A percentile compares a stretch with the other conserved stretches of the same genome.
These are phyloP conservation scores for Mrakia blollopis DNA, from an alignment of 768 basidiomycete genomes.

Conservation along the genomic window DNA sequence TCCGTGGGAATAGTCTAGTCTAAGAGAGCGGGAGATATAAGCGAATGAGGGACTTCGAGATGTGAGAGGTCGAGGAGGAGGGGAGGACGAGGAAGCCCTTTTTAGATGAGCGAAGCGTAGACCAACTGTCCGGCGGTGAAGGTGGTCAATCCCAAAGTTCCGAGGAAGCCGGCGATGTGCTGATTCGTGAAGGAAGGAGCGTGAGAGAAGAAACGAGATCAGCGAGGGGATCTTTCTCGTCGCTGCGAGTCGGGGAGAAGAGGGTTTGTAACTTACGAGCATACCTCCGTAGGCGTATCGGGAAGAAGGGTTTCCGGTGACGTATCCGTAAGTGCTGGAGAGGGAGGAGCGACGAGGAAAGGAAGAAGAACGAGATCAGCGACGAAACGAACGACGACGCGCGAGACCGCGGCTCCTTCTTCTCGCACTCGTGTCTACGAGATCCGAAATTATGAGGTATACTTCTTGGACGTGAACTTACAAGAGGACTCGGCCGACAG, in stretches of 20 bases:
- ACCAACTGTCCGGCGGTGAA: not conserved
- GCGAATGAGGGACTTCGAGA: not conserved
- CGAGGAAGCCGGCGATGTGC: not conserved
- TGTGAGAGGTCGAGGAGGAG: not conserved
- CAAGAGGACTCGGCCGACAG: slow-evolving; percentile 26
- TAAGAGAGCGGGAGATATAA: not conserved
- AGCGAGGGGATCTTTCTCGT: too few species aligned
- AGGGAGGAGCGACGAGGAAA: not conserved
- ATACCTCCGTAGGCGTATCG: slow-evolving; percentile 14
- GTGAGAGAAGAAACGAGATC: not conserved
- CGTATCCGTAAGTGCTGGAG: slow-evolving; percentile 17
- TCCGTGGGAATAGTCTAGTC: not conserved
- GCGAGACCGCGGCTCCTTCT: too few species aligned
- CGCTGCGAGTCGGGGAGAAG: too few species aligned
- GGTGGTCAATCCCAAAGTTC: not conserved
- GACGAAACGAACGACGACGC: too few species aligned
- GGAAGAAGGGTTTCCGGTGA: not conserved
- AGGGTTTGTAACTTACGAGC: not conserved
- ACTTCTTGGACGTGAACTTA: too few species aligned
- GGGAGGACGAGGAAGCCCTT: not conserved
- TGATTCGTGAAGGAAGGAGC: not conserved
- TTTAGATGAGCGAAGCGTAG: not conserved
- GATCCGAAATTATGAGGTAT: too few species aligned
- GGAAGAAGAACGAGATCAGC: not conserved
- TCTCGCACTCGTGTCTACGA: too few species aligned